Evolutionary conservation across 768 basidiomycete genomes (phyloP), one percentile per base, ranked within the genome.

Genomic region (Lepiota brunneoincarnata): DNA sequence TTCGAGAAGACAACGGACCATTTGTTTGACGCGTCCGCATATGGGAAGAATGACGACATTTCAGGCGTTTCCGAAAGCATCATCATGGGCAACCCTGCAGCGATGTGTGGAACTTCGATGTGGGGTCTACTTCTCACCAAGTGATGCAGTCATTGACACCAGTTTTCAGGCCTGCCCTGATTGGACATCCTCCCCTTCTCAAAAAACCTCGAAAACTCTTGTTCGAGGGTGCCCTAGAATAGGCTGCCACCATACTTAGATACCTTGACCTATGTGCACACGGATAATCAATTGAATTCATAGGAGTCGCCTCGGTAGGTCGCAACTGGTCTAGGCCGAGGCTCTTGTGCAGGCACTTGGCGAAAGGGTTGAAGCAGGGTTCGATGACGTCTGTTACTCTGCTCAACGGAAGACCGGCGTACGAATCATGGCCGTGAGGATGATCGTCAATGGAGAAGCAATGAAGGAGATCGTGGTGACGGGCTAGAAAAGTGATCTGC

Each of bases 1-100:
- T 99, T 99, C 70, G 97, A 99, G 72, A 98, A 98, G 76, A 98
- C 97, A 14, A 99, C 97, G 12, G 97, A 99, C 74, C 97, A 99
- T 69, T 73, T 99, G 56, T 99, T 99, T 72, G 94, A 99, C 64
- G 97, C 97, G 2, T 89, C 97, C 9, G 91, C 97, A 2, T 95
- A 89, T 68, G 93, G 94, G 10, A 98, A 98, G 71, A 93, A 86
- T 46, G 97, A 99, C 64, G 83, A 81, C 53, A 97, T 99, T 50
- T 87, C 92, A 26, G 97, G 97, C 47, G 96, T 99, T 5, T 98
- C 97, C 17, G 97, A 99, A 69, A 98, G 96, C 67, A 99, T 99
- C 67, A 98, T 99, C 69, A 95, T 99, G 93, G 95, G 95, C 28
- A 97, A 96, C 63, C 87, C 95, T 35, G 94, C 95, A 0, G 89